phyloP scores from a whole-genome alignment of 2,329 filamentous ascomycete species.

The Colletotrichum liriopes region DNA sequence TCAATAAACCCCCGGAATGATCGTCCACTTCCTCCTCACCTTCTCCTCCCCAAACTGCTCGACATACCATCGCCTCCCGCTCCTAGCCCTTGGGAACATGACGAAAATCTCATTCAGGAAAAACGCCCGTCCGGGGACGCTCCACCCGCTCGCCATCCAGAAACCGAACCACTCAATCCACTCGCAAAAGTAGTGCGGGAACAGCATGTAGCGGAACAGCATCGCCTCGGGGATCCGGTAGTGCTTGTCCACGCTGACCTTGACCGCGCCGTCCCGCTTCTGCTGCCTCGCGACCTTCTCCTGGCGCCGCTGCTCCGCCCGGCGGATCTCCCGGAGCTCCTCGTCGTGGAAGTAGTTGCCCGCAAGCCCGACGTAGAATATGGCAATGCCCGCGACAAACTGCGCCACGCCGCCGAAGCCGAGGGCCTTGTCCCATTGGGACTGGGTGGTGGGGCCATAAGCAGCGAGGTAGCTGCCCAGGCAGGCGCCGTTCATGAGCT shows the following conservation, averaged over 20 bases:
- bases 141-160: conserved; percentile 81
- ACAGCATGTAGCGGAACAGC: conserved; percentile 86
- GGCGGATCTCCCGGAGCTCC: conserved; percentile 87
- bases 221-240: conserved; percentile 90
- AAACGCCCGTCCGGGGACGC: conserved; percentile 84
- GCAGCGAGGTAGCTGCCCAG: conserved; percentile 87
- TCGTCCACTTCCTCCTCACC: conserved; percentile 81
- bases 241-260: conserved; percentile 76
- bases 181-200: conserved; percentile 95
- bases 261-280: conserved; percentile 54
- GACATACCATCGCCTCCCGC: conserved; percentile 88
- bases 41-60: conserved; percentile 89
- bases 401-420: conserved; percentile 56
- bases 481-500: conserved; percentile 83
- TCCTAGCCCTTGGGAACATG: conserved; percentile 90
- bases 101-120: conserved; percentile 88
- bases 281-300: conserved; percentile 60
- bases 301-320: conserved; percentile 75
- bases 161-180: conserved; percentile 98
- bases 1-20: conserved; percentile 69
- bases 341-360: conserved; percentile 93
- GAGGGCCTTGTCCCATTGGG: conserved; percentile 63
- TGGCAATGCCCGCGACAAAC: conserved; percentile 75
- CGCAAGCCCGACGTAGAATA: conserved; percentile 84
- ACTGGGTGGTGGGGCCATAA: conserved; percentile 78